phyloP scores from a whole-genome alignment of 371 early-diverging fungal species.

The Caulochytrium protostelioides region DNA sequence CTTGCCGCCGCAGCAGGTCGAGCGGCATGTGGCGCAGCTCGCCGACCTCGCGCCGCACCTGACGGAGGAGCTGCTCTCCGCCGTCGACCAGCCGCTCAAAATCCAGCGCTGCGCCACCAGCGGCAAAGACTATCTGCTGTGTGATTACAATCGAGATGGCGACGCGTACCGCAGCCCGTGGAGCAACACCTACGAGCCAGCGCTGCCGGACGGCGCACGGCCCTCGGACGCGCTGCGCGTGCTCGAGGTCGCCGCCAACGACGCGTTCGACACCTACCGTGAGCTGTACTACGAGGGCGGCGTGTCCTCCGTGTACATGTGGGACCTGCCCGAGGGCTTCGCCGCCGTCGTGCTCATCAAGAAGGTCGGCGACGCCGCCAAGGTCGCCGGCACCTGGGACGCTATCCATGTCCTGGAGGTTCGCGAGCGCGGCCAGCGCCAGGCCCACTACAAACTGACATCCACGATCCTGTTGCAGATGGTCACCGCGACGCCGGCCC shows the following conservation, averaged over 20 bases:
- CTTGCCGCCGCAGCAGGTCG: constrained; percentile 76
- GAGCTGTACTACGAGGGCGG: constrained; percentile 93
- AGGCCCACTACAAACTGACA: constrained; percentile 76
- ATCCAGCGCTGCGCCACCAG: constrained; percentile 44
- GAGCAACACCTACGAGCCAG: constrained; percentile 85
- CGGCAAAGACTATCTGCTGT: constrained; percentile 65
- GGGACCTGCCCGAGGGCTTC: constrained; percentile 79
- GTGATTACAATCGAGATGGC: constrained; percentile 91
- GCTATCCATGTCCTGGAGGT: constrained; percentile 94
- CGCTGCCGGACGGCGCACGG: constrained; percentile 49
- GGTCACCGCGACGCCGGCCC: constrained; percentile 29
- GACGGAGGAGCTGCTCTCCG: constrained; percentile 68
- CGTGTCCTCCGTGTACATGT: constrained; percentile 83
- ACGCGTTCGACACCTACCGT: constrained; percentile 85
- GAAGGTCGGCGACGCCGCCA: constrained; percentile 48
- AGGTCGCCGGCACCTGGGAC: constrained; percentile 88
- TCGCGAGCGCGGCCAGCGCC: constrained; percentile 51
- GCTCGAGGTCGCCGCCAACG: constrained; percentile 77
- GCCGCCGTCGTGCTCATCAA: constrained; percentile 88
- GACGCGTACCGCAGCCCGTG: constrained; percentile 48
- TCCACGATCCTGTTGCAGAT: constrained; percentile 88
- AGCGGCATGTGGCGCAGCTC: constrained; percentile 64
- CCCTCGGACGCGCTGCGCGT: constrained; percentile 64
- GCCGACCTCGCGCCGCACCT: constrained; percentile 57
- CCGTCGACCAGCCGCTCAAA: constrained; percentile 82